Conservation (phyloP, 768 basidiomycete genomes). For the Phlebiopsis flavidoalba region DNA sequence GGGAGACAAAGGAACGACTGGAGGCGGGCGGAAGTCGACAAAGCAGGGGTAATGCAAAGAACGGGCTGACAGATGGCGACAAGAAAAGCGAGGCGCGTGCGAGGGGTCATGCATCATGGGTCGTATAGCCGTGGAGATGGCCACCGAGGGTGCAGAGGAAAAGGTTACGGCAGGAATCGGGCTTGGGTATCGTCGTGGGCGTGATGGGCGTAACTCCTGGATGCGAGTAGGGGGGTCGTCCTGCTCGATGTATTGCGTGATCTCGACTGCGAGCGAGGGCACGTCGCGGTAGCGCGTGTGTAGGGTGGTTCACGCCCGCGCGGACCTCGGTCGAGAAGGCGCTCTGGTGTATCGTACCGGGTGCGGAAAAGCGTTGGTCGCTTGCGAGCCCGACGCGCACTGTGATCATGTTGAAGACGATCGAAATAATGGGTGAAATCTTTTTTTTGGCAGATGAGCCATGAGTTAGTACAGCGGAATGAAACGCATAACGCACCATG, state of each 20-base stretch:
- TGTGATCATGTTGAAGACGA: slow-evolving; percentile 39
- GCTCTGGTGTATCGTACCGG: slow-evolving; percentile 5
- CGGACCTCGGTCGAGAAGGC: slow-evolving; percentile 12
- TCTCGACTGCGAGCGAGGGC: slow-evolving; percentile 16
- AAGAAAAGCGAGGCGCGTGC: neutral
- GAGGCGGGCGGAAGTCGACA: neutral
- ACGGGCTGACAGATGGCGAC: neutral
- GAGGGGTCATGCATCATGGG: neutral
- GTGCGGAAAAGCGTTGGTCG: slow-evolving; percentile 4
- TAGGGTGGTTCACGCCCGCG: neutral
- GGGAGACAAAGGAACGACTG: neutral
- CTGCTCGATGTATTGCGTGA: slow-evolving; percentile 17
- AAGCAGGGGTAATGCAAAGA: neutral
- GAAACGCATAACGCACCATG: slow-evolving; percentile 22
- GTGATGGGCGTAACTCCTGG: neutral
- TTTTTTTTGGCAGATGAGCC: slow-evolving; percentile 8
- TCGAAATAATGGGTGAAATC: slow-evolving; percentile 35
- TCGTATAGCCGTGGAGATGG: neutral
- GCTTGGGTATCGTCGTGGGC: neutral
- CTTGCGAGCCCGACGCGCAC: slow-evolving; percentile 27
- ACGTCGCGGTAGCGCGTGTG: neutral
- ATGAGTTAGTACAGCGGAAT: no score
- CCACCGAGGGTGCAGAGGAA: neutral
- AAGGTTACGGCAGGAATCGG: neutral
- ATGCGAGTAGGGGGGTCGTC: slow-evolving; percentile 11